Evolutionary conservation across 2,329 filamentous ascomycete species (phyloP).

Genomic region (Elsinoe arachidis): DNA sequence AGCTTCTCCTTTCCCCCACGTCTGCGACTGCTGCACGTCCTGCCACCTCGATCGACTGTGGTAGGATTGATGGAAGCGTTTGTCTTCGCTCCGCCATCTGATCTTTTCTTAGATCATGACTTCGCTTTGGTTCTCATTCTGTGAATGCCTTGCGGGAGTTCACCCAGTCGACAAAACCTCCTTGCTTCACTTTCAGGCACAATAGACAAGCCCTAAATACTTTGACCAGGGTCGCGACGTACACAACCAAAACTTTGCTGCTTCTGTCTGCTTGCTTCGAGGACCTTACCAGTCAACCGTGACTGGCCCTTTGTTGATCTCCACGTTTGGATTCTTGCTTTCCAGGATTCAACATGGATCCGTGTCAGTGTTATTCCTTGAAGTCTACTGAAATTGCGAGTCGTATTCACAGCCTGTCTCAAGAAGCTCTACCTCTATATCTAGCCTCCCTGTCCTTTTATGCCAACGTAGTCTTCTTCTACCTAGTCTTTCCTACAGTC

Average conservation of each 20-base stretch:
- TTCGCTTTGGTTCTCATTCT: too few relatives aligned
- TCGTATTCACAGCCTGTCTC: not conserved
- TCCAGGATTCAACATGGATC: not conserved
- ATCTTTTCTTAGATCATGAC: not conserved
- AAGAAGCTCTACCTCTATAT: not conserved
- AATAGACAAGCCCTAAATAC: not conserved
- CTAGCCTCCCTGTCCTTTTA: not conserved
- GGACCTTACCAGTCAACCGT: not conserved
- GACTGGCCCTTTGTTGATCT: not conserved
- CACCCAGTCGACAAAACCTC: not conserved
- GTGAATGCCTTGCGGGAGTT: too few relatives aligned
- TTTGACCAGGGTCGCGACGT: not conserved
- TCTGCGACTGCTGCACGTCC: too few relatives aligned
- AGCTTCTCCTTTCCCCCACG: too few relatives aligned
- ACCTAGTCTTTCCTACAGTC: not conserved
- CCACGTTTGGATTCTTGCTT: not conserved
- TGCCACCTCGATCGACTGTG: too few relatives aligned
- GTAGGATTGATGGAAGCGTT: too few relatives aligned
- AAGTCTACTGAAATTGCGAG: not conserved
- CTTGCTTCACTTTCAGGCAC: not conserved
- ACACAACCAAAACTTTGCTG: not conserved
- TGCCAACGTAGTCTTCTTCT: not conserved
- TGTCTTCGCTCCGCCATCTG: too few relatives aligned
- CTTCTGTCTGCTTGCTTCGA: not conserved
- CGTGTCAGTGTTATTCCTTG: not conserved